Evolutionary conservation across 164 flowering plant species (phyloP), one percentile per base, ranked within the genome.

Genomic region (Cinnamomum micranthum): DNA sequence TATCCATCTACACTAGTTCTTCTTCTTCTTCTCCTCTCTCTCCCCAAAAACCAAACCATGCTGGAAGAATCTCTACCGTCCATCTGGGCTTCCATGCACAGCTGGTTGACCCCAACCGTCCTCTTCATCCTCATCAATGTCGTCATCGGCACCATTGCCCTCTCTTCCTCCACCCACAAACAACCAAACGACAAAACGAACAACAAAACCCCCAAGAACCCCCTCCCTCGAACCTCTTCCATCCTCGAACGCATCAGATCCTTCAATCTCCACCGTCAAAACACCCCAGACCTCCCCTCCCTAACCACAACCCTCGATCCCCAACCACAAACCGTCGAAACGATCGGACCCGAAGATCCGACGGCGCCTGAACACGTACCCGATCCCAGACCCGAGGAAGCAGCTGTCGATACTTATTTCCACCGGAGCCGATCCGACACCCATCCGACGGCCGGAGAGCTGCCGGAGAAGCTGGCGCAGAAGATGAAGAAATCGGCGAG

Each of bases 121-220:
- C 91, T 93, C 68, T 93, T 93, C 80, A 65, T 90, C 77, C 55
- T 90, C 75, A 65, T 91, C 71, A 91, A 90, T 81, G 72, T 90
- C 73, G 74, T 83, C 68, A 86, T 93, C 73, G 90, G 82, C 55
- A 83, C 92, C 71, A 87, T 93, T 33, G 77, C 76, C 68, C 64
- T 88, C 76, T 71, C 77, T 65, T 85, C 93, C n/a, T 69, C 75
- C 47, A 3, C 60, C 60, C 6, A 15, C 60, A 2, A 19, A 71
- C 6, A 73, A 71, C 52, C 80, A 79, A 52, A 5, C 67, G 35
- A 6, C 47, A 70, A 17, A 66, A 50, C 2, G 75, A 65, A 19
- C 13, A 19, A 68, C 71, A 47, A 41, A 0, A 70, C 13, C 71
- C 60, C 63, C 27, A 51, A 66, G 10, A 64, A 70, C 41, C 67